Base-by-base conservation (phyloP, 1,284 basidiomycete species). In the Coniophora puteana region DNA sequence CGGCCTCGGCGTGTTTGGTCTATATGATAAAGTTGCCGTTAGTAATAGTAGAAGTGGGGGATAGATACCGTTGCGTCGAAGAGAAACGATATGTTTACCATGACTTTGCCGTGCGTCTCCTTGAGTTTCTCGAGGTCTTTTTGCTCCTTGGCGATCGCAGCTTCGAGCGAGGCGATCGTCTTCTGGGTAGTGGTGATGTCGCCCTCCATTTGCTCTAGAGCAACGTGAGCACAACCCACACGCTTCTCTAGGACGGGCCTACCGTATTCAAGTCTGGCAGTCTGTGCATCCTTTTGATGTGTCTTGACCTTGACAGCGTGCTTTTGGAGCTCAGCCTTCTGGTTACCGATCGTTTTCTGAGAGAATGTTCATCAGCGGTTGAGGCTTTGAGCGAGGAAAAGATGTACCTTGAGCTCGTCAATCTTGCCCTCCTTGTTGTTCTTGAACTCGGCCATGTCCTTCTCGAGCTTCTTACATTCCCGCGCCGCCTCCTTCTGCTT, bases 391-490 rank as follows among this genome's bases (percentile, higher is more conserved):
- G 14, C n/a, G 20, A 32, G n/a, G 8, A 2, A 25, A 35, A 30
- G 51, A 65, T n/a, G 32, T 40, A 89, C 91, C 73, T 93, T 95
- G 53, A 99, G 80, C 62, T 98, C 88, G 29, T 89, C 89, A 41
- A 94, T 88, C 68, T 99, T 99, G 35, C 91, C 91, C 43, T 97
- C 95, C 63, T 97, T 96, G 71, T 99, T 94, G 62, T 93, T 86
- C 70, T 96, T 94, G 69, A 99, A 97, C 70, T 99, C 96, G 40
- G 81, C 82, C 93, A 99, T 98, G 61, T 99, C 96, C 57, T 85
- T 86, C 66, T 98, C 89, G 18, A 98, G 80, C 50, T 86, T 88
- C 66, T 83, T 83, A 58, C 81, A 80, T 48, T 98, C 93, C 0
- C 73, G 80, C 40, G 83, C 69, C 0, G 92, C 90, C 3, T 69